A percentile compares a stretch with the other conserved stretches of the same genome.
Evolutionary conservation across 2,329 filamentous ascomycete genomes (phyloP).

Genomic region (Talaromyces sp.): DNA sequence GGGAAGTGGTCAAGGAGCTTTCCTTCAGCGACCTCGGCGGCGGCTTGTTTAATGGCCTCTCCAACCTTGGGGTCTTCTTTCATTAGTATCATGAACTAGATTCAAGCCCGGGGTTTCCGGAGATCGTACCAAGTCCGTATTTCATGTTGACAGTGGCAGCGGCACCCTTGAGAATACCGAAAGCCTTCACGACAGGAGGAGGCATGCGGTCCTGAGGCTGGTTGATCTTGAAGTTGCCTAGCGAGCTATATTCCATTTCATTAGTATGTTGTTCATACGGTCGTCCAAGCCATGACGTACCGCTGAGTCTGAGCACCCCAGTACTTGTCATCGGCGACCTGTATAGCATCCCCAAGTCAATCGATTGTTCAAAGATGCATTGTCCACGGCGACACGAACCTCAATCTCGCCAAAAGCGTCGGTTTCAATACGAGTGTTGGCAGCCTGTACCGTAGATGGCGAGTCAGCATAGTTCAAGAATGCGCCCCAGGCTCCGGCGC

Average conservation of each 20-base stretch:
- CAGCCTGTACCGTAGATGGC: conserved; percentile 27
- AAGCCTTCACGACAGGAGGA: conserved; percentile 82
- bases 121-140: conserved; percentile 68
- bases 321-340: conserved; percentile 86
- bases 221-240: conserved; percentile 99
- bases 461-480: background rate
- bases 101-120: background rate
- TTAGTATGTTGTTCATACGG: conserved; percentile 19
- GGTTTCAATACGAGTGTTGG: conserved; percentile 73
- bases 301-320: conserved; percentile 98
- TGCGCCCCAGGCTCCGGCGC: background rate
- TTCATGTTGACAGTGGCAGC: conserved; percentile 94
- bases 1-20: conserved; percentile 98
- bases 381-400: conserved; percentile 30
- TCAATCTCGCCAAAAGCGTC: conserved; percentile 98
- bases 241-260: conserved; percentile 51
- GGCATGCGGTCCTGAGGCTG: conserved; percentile 99
- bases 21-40: conserved; percentile 84
- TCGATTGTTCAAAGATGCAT: background rate
- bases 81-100: conserved; percentile 17
- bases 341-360: conserved; percentile 5
- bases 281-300: conserved; percentile 31
- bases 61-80: conserved; percentile 78
- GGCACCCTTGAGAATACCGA: conserved; percentile 95
- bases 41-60: conserved; percentile 90